Conservation (phyloP, 306 rosid genomes). For the Trifolium fragiferum region DNA sequence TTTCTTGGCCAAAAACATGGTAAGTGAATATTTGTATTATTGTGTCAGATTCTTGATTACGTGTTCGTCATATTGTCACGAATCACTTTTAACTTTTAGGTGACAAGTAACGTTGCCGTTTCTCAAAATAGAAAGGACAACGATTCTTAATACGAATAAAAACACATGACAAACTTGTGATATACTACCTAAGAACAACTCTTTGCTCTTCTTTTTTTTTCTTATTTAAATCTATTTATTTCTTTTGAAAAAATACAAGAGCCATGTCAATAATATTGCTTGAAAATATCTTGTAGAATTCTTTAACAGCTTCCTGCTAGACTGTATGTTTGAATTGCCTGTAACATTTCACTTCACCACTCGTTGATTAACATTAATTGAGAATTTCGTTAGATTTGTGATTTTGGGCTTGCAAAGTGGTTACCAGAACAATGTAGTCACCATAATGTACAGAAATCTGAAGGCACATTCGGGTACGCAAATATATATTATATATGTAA, state of each 20-base stretch:
- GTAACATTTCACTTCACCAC: not conserved
- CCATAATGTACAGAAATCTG: conserved; percentile 66
- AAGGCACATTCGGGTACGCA: conserved; percentile 88
- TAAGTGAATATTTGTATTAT: not conserved
- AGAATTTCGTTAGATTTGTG: conserved; percentile 72
- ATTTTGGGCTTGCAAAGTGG: conserved; percentile 96
- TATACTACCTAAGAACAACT: not conserved
- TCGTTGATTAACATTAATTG: conserved; percentile 1
- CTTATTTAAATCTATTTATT: not conserved
- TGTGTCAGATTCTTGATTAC: not conserved
- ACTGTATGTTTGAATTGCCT: not conserved
- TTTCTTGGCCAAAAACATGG: not conserved
- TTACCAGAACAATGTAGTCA: conserved; percentile 73
- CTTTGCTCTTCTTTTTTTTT: not conserved
- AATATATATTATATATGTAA: not conserved
- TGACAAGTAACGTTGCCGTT: not conserved
- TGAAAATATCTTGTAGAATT: not conserved
- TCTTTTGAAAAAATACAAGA: not conserved
- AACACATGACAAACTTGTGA: not conserved
- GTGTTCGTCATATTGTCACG: not conserved
- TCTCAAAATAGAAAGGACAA: not conserved
- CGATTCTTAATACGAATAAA: not conserved
- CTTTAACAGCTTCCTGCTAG: not conserved
- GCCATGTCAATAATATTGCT: not conserved
- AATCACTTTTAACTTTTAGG: too few species aligned